Evolutionary conservation across 495 filamentous ascomycete genomes (phyloP).

Genomic region (Penicillium soppii): DNA sequence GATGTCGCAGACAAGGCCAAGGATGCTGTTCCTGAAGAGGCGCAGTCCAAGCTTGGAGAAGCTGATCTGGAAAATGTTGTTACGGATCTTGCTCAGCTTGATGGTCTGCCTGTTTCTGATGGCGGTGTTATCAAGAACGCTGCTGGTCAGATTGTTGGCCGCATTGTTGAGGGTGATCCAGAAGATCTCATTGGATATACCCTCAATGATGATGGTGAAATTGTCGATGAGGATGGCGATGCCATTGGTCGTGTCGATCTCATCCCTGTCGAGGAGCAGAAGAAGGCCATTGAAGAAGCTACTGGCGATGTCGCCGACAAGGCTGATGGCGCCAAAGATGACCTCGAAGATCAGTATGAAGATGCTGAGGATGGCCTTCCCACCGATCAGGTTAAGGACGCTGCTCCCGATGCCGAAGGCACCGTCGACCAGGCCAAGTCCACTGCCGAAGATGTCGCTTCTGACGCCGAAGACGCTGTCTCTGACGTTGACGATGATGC

Average conservation of each 20-base stretch:
- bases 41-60: constrained; percentile 16
- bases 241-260: constrained; percentile 57
- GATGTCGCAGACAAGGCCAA: constrained; percentile 31
- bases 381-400: constrained; percentile 23
- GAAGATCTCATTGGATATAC: constrained; percentile 59
- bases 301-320: constrained; percentile 13
- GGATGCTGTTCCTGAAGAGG: constrained; percentile 13
- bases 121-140: constrained; percentile 55
- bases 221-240: constrained; percentile 64
- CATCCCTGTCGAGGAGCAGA: constrained; percentile 39
- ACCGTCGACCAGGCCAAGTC: constrained; percentile 12
- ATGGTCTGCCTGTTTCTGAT: constrained; percentile 55
- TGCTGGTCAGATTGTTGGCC: constrained; percentile 56
- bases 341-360: constrained; percentile 39
- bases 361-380: constrained; percentile 25
- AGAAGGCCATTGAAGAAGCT: constrained; percentile 27
- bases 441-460: constrained; percentile 14
- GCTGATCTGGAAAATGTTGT: constrained; percentile 14
- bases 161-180: constrained; percentile 59
- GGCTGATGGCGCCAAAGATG: constrained; percentile 16
- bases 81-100: constrained; percentile 43
- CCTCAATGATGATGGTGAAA: constrained; percentile 61
- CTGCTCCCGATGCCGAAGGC: constrained; percentile 17
- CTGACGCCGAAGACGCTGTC: constrained; percentile 7
- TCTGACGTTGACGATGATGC: constrained; percentile 28